phyloP scores from a whole-genome alignment of 1,284 basidiomycete genomes.

The Boletus mariae region DNA sequence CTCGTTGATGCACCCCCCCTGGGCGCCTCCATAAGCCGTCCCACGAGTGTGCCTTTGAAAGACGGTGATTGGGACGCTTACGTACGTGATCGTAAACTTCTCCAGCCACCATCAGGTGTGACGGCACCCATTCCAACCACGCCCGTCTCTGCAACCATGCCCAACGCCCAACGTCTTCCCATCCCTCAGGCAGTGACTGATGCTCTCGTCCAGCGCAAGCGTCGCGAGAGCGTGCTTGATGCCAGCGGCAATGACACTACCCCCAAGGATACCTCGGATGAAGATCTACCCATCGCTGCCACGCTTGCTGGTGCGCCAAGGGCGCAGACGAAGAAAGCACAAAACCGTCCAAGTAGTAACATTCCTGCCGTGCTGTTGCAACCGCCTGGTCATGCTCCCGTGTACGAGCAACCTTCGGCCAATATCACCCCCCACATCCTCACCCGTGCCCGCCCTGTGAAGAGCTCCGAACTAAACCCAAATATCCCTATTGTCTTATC shows the following conservation, averaged over 20 bases:
- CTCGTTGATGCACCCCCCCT: conserved; percentile 41
- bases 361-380: conserved; percentile 56
- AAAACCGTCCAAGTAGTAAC: conserved; percentile 34
- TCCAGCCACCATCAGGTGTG: conserved; percentile 77
- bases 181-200: conserved; percentile 70
- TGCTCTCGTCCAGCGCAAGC: conserved; percentile 64
- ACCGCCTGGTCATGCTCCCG: conserved; percentile 45
- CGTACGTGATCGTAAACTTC: conserved; percentile 71
- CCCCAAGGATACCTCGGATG: conserved; percentile 34
- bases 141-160: conserved; percentile 39
- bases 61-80: conserved; percentile 76
- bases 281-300: conserved; percentile 53
- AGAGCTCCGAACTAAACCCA: conserved; percentile 25
- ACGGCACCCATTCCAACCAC: conserved; percentile 68
- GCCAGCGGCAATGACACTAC: conserved; percentile 39
- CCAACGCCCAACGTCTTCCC: conserved; percentile 40
- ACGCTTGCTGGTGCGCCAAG: conserved; percentile 30
- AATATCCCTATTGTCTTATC: conserved; percentile 32
- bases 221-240: conserved; percentile 54
- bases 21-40: conserved; percentile 57
- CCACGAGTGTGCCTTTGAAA: conserved; percentile 66
- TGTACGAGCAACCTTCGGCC: conserved; percentile 21
- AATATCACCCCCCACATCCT: conserved; percentile 50
- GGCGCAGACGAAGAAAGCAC: conserved; percentile 34
- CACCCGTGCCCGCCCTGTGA: conserved; percentile 52